Base-by-base conservation (phyloP, 2,329 filamentous ascomycete genomes). In the Penicillium sp. region DNA sequence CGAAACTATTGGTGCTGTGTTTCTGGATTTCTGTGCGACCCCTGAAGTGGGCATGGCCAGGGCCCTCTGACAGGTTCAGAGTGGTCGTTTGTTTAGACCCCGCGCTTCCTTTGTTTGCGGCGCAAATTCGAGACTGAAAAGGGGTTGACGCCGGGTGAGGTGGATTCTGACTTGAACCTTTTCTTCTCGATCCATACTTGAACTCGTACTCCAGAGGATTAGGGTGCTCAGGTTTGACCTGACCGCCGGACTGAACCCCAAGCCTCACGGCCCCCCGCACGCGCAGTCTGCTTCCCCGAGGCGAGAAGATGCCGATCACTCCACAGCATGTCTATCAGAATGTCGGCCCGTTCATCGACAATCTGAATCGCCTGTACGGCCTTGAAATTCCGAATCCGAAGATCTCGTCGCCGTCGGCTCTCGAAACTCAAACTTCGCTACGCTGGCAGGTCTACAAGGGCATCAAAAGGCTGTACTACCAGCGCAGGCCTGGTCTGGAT, bases 301-400 rank as follows among this genome's bases (percentile, higher is more conserved):
- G 52, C 56, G 48, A n/a, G 42, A 58, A 54, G 52, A 28, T 49
- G 8, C 60, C 63, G 11, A 59, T 22, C 37, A 75, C 72, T 19
- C 71, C 73, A 35, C 54, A 64, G 13, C 68, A 61, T 35, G 68
- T 58, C 38, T 69, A 68, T n/a, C 48, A 63, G 35, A 65, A 68
- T 37, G 65, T 75, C 43, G 56, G 66, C 19, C 53, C 67, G 8
- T 59, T 74, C 10, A 71, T 79, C 51, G 62, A 74, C 30, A 33
- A 55, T 3, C 65, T 80, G 42, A 80, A 79, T 63, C 55, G 68
- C 2, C 60, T 66, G 35, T 80, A 73, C 63, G 68, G 67, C 2
- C 65, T 79, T 2, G 68, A 75, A 14, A 73, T 79, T 6, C 73
- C 73, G 2, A 70, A 70, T 45, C 68, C 65, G 1, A 55, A 42